Evolutionary conservation across 192 early-diverging fungal genomes (phyloP).

Genomic region (Rhizophagus clarus): DNA sequence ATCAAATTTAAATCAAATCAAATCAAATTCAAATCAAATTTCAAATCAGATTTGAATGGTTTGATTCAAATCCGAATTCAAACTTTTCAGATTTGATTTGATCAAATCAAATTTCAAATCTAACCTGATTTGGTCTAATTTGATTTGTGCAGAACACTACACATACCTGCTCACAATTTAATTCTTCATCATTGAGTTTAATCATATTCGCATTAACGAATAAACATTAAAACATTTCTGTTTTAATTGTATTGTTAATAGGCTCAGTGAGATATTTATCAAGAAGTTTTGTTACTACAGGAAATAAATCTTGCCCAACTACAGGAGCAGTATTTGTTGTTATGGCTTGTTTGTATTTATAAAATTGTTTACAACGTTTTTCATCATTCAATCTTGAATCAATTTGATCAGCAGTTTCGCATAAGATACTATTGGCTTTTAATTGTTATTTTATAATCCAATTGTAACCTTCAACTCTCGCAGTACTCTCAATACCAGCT

Average conservation of each 20-base stretch:
- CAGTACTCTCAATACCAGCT: neutral
- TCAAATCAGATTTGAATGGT: too few relatives aligned
- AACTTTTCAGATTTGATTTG: too few relatives aligned
- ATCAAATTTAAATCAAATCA: too few relatives aligned
- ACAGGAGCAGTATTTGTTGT: constrained; percentile 11
- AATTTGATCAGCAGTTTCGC: neutral
- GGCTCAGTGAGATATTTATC: neutral
- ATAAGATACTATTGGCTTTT: neutral
- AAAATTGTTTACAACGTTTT: neutral
- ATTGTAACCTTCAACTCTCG: neutral
- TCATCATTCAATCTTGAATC: neutral
- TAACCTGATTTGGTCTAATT: too few relatives aligned
- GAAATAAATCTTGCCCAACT: too few relatives aligned
- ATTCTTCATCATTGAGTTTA: neutral
- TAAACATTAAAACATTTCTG: neutral
- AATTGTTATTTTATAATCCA: too few relatives aligned
- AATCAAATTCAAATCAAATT: too few relatives aligned
- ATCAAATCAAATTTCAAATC: too few relatives aligned
- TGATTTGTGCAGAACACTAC: too few relatives aligned
- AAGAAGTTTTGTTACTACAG: neutral
- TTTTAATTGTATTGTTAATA: neutral
- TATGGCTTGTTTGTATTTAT: neutral
- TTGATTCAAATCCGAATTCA: too few relatives aligned
- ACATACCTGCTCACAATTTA: neutral
- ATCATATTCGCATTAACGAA: neutral